phyloP scores from a whole-genome alignment of 176 grass and related monocot species.

The Oropetium thomaeum region DNA sequence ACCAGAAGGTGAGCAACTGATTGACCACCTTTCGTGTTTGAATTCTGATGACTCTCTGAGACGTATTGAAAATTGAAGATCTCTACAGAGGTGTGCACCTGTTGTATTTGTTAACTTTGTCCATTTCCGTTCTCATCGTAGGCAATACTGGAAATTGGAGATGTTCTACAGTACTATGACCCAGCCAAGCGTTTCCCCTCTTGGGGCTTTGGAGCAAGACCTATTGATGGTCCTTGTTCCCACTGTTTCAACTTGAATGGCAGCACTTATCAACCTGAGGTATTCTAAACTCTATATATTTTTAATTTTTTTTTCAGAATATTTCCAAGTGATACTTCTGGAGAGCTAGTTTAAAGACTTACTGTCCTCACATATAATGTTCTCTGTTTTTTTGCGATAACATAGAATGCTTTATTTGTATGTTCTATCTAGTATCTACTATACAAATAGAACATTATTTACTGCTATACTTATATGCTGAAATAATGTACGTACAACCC shows the following conservation, averaged over 20 bases:
- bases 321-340: neutral
- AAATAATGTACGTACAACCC: neutral
- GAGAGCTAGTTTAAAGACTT: neutral
- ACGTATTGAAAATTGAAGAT: neutral
- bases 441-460: too few species aligned
- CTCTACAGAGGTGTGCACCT: neutral
- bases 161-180: constrained; percentile 88
- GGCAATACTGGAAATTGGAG: constrained; percentile 95
- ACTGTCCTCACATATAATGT: neutral
- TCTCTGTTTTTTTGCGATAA: too few species aligned
- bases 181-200: constrained; percentile 69
- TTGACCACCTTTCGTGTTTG: constrained; percentile 24
- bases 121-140: constrained; percentile 34
- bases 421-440: too few species aligned
- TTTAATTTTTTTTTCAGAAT: constrained; percentile 19
- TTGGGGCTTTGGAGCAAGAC: constrained; percentile 98
- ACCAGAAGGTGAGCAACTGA: constrained; percentile 93
- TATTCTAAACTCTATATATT: constrained; percentile 27
- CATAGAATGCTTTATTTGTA: too few species aligned
- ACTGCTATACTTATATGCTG: constrained; percentile 2
- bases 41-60: constrained; percentile 32
- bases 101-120: neutral
- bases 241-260: constrained; percentile 99
- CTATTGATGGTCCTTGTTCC: constrained; percentile 94
- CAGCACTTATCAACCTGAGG: constrained; percentile 85